Evolutionary conservation across 257 asterid species (phyloP).

Genomic region (Petunia secreta): DNA sequence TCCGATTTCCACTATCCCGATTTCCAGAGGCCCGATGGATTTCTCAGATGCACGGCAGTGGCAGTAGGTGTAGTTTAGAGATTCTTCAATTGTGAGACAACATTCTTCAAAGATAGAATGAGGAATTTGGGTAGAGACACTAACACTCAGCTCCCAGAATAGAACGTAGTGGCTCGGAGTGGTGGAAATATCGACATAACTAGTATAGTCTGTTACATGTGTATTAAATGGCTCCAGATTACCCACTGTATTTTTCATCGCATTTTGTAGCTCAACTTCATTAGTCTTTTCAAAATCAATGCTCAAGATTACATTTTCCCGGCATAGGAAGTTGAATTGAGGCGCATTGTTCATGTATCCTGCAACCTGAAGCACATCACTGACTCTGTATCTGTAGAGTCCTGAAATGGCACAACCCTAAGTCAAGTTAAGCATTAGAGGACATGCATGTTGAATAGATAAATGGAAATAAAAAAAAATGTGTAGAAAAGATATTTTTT

Average conservation of each 20-base stretch:
- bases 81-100: no score
- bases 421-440: no score
- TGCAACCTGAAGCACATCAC: conserved; percentile 41
- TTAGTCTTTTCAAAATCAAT: conserved; percentile 41
- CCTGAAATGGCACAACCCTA: conserved; percentile 24
- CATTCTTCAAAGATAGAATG: no score
- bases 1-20: conserved; percentile 17
- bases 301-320: conserved; percentile 31
- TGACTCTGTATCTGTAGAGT: conserved; percentile 41
- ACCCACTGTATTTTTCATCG: conserved; percentile 33
- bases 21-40: no score
- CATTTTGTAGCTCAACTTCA: conserved; percentile 36
- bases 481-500: no score
- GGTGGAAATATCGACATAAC: conserved; percentile 38
- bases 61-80: no score
- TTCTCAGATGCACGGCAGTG: conserved; percentile 39
- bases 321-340: conserved; percentile 29
- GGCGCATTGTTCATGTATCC: no score
- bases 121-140: no score
- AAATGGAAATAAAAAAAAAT: no score
- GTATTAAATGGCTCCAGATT: conserved; percentile 35
- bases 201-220: conserved; percentile 36
- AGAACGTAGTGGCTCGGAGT: no score
- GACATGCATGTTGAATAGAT: no score
- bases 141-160: no score